phyloP scores from a whole-genome alignment of 139 green algal genomes.

The Dunaliella primolecta region DNA sequence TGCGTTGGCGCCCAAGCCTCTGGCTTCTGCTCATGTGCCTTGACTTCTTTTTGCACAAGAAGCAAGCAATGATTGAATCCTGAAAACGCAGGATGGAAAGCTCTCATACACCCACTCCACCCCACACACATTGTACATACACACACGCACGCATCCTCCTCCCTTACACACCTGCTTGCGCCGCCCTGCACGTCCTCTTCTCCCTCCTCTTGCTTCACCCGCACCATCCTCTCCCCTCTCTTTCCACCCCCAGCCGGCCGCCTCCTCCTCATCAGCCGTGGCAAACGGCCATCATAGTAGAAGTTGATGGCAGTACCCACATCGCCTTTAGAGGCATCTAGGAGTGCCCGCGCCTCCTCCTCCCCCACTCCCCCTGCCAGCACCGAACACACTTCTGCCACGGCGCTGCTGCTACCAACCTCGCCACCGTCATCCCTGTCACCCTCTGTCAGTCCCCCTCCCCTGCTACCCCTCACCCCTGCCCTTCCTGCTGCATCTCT shows the following conservation, averaged over 20 bases:
- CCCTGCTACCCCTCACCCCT: neutral
- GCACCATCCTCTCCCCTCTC: neutral
- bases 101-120: too few relatives aligned
- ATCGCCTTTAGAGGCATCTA: neutral
- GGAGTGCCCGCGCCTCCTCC: neutral
- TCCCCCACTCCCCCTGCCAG: neutral
- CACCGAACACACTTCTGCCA: neutral
- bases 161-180: neutral
- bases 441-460: neutral
- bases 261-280: neutral
- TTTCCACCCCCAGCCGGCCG: too few relatives aligned
- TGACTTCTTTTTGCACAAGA: too few relatives aligned
- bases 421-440: too few relatives aligned
- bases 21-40: too few relatives aligned
- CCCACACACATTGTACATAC: too few relatives aligned
- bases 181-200: neutral
- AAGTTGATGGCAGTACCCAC: neutral
- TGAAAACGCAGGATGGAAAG: too few relatives aligned
- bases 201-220: neutral
- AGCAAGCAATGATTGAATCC: too few relatives aligned
- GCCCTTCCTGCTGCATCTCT: neutral
- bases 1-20: too few relatives aligned
- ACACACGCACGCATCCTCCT: neutral
- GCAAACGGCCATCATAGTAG: neutral
- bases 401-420: neutral